Percentiles rank a stretch among this genome's conserved stretches.
These are phyloP conservation scores for Nephelium lappaceum DNA, from an alignment of 345 rosid genomes.

Conservation along the genomic window DNA sequence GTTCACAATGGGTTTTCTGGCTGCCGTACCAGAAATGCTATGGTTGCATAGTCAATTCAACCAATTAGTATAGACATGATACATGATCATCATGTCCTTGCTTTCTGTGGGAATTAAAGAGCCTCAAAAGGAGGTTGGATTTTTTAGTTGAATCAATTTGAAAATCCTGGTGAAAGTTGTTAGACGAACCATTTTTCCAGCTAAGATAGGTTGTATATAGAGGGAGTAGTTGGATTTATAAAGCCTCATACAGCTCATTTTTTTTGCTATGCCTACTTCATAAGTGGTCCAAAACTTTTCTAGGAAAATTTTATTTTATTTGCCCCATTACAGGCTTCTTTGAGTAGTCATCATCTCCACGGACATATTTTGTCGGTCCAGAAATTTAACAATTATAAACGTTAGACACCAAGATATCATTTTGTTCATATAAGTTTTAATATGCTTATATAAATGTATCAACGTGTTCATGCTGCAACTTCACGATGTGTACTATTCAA, in stretches of 20 bases:
- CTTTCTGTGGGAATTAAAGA: constrained; percentile 28
- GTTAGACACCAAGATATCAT: not conserved
- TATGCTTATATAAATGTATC: not conserved
- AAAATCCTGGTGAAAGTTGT: constrained; percentile 16
- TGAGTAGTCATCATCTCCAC: not conserved
- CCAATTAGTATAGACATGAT: not conserved
- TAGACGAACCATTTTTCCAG: constrained; percentile 29
- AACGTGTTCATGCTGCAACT: not conserved
- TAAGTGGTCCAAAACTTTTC: constrained; percentile 12
- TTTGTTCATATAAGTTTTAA: not conserved
- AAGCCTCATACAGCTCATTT: not conserved
- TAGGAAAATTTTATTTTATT: not conserved
- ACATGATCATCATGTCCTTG: constrained; percentile 6
- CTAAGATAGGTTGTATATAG: not conserved
- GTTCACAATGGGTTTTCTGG: not conserved
- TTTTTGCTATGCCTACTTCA: not conserved
- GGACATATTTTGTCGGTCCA: not conserved
- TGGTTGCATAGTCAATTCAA: constrained; percentile 4
- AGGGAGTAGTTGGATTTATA: constrained; percentile 12
- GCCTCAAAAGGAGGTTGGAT: constrained; percentile 31
- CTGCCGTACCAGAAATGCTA: not conserved
- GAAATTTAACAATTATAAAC: not conserved
- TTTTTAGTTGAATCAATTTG: constrained; percentile 10
- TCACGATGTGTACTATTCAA: not conserved
- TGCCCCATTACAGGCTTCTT: no score